These are phyloP conservation scores for Simmondsia chinensis DNA, from an alignment of 148 eudicot species.

Conservation along the genomic window DNA sequence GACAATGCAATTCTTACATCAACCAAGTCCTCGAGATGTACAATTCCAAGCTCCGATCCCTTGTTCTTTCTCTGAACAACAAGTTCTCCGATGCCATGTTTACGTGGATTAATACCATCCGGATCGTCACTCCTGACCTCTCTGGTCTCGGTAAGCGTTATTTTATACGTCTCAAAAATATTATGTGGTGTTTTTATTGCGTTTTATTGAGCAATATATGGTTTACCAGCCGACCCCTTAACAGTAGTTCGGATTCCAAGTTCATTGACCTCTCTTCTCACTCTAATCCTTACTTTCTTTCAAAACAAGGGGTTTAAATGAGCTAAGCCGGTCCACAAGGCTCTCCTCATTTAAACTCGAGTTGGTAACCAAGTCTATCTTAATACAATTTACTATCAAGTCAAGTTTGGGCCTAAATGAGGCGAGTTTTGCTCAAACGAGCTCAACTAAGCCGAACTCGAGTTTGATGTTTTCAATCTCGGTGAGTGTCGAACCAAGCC, in stretches of 20 bases:
- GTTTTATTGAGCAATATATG: neutral
- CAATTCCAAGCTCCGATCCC: constrained; percentile 1
- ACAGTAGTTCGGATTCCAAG: too few relatives aligned
- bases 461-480: too few relatives aligned
- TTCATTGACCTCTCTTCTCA: neutral
- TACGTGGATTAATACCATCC: constrained; percentile 3
- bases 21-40: neutral
- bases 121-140: constrained; percentile 2
- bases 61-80: constrained; percentile 1
- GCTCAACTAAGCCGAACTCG: too few relatives aligned
- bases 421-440: too few relatives aligned
- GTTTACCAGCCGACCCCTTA: too few relatives aligned
- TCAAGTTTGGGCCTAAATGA: too few relatives aligned
- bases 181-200: neutral
- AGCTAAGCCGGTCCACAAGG: too few relatives aligned
- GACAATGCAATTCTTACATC: neutral
- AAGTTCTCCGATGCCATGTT: neutral
- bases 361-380: too few relatives aligned
- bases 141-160: neutral
- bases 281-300: neutral
- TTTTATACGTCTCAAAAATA: neutral
- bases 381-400: too few relatives aligned
- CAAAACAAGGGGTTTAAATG: too few relatives aligned
- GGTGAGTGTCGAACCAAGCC: too few relatives aligned
- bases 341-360: too few relatives aligned